Conservation (phyloP, 768 basidiomycete species). For the Kwoniella dendrophila region DNA sequence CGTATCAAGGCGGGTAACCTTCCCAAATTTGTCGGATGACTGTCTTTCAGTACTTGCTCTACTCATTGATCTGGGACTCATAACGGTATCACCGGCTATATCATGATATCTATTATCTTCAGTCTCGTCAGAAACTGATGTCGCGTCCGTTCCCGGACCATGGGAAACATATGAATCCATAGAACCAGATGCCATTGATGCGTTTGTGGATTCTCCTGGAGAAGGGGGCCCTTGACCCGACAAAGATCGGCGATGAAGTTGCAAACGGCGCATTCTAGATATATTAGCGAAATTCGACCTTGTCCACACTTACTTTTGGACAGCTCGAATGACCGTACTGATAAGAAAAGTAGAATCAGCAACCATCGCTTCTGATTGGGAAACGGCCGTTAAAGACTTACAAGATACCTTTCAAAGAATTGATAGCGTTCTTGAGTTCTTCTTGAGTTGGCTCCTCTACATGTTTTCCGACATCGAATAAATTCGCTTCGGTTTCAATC, state of each 20-base stretch:
- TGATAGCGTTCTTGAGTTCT: conserved; percentile 52
- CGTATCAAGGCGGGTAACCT: conserved; percentile 21
- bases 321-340: conserved; percentile 54
- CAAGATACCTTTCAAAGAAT: conserved; percentile 49
- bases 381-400: conserved; percentile 32
- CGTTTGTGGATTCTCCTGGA: conserved; percentile 26
- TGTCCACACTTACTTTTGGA: conserved; percentile 42
- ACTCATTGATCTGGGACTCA: conserved; percentile 19
- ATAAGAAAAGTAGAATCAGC: no score
- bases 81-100: conserved; percentile 11
- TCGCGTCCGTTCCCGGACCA: conserved; percentile 17
- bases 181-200: conserved; percentile 33
- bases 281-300: neutral
- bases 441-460: conserved; percentile 55
- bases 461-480: conserved; percentile 48
- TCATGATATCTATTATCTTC: conserved; percentile 17
- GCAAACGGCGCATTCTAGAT: conserved; percentile 34
- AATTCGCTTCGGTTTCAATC: conserved; percentile 49
- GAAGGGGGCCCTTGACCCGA: conserved; percentile 23
- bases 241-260: conserved; percentile 30
- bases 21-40: conserved; percentile 15
- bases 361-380: neutral
- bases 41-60: conserved; percentile 8
- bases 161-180: conserved; percentile 47
- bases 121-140: conserved; percentile 23